Base-by-base conservation (phyloP, 2,329 filamentous ascomycete genomes). In the Colletotrichum lupini region DNA sequence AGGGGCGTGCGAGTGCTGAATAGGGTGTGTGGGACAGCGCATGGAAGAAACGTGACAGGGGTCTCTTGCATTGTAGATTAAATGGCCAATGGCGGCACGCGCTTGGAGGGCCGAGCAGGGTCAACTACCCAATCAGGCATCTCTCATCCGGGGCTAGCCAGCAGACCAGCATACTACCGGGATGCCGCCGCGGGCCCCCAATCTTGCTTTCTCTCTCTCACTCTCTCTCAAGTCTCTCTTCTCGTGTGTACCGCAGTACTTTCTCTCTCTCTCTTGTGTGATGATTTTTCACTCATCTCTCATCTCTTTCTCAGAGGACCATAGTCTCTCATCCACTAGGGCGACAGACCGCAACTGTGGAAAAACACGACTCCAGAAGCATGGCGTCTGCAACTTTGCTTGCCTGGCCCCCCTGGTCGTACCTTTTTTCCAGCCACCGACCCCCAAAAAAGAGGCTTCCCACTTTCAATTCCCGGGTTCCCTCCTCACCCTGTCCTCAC, bases 31-130 rank as follows among this genome's bases (percentile, higher is more conserved):
- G 82, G 82, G 81, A 85, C 85, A 83, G 77, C 82, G 84, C 85
- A 87, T 87, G 84, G 84, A 81, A 84, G 82, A 86, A 86, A 85
- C 81, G 84, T 85, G 85, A 86, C 83, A 86, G 82, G 85, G 85
- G 79, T 79, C 78, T 76, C 79, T 82, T 82, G 83, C 82, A 83
- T 84, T 83, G 84, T 83, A 83, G 82, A 89, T 88, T 84, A 86
- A 84, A 80, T 82, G 82, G 77, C 87, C 87, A 89, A 89, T 89
- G 82, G 83, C 79, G 78, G 79, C 73, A 75, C 67, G 59, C 74
- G 68, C 63, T 78, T 74, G 63, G 73, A 81, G 80, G 80, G 81
- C 81, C 82, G 81, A 83, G 83, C 81, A 80, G 81, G 83, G 81
- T 78, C 79, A 82, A 78, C 80, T 86, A 83, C 86, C 87, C 84